Conservation (phyloP, 495 filamentous ascomycete species). For the Penicillium argentinense region DNA sequence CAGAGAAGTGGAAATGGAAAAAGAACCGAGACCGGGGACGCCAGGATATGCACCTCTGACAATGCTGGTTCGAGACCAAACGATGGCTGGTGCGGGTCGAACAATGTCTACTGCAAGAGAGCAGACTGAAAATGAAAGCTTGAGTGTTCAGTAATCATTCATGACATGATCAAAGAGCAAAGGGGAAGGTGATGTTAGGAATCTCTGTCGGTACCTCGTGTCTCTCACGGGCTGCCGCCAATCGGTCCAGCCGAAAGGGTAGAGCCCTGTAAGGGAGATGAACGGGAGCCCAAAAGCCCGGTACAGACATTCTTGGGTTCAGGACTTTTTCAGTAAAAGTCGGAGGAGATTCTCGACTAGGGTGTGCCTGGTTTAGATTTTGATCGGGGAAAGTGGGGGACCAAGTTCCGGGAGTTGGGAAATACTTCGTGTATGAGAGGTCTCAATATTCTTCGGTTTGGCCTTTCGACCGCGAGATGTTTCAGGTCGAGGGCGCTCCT, state of each 20-base stretch:
- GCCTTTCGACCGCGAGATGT: slow-evolving; percentile 35
- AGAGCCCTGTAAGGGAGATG: slow-evolving; percentile 1
- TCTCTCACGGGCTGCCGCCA: background rate
- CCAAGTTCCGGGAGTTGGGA: slow-evolving; percentile 63
- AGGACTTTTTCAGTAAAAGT: no score
- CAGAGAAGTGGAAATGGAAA: slow-evolving; percentile 3
- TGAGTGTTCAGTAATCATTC: background rate
- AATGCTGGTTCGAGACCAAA: slow-evolving; percentile 14
- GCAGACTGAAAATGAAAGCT: background rate
- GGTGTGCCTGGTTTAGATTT: slow-evolving; percentile 28
- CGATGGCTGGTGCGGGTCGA: background rate
- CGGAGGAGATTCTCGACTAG: no score
- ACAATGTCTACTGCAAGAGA: slow-evolving; percentile 2
- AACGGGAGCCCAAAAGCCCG: background rate
- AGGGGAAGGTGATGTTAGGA: background rate
- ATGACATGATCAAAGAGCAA: background rate
- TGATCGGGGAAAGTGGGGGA: slow-evolving; percentile 72
- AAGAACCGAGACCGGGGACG: slow-evolving; percentile 10
- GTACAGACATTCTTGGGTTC: background rate
- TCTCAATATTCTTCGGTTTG: slow-evolving; percentile 42
- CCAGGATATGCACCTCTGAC: slow-evolving; percentile 21
- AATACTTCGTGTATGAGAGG: slow-evolving; percentile 35
- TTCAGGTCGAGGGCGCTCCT: slow-evolving; percentile 34
- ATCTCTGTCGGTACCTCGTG: background rate
- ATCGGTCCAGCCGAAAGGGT: slow-evolving; percentile 24